Evolutionary conservation across 2,329 filamentous ascomycete genomes (phyloP), one percentile per base, ranked within the genome.

Genomic region (Penicillium carneum): DNA sequence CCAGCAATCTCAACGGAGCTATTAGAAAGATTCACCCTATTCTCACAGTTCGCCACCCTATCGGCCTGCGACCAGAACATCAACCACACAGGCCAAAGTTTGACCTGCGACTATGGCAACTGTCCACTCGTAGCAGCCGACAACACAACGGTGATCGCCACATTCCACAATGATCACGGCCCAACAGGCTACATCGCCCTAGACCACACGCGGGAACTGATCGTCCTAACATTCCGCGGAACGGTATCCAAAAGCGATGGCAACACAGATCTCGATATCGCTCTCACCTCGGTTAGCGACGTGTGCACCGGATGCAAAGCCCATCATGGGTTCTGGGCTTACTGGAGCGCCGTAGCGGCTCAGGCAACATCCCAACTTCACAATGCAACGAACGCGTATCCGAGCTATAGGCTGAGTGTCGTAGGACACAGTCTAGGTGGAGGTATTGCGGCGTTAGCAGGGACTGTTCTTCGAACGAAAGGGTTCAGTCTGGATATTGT

Each of bases 181-280:
- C 48, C 43, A 1, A 42, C 45, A 9, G 56, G 56, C 9, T 53
- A 39, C 23, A 58, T 58, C 16, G 56, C 52, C 14, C 20, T 55
- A 18, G 52, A 55, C 12, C 42, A 48, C 33, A 55, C 52, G 2
- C 41, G 33, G 16, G 10, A 56, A 38, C 12, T 56, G 33, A 48
- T 56, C 16, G 10, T 56, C 16, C 6, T 56, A 3, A 20, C 52
- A 26, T 56, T 56, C 23, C 52, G 52, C 7, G 42, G 41, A 10
- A 36, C 52, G 4, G 42, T 55, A 38, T 47, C 41, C 6, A 4
- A 18, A 26, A 38, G 43, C 31, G 52, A 55, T 16, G 39, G 31
- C 23, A 2, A 46, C 1, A n/a, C 41, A 10, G 52, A 55, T 38
- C 11, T 36, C 3, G 43, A 55, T 23, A 18, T 45, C 9, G n/a